Conservation (phyloP, 306 rosid species). For the Cucumis melo region DNA sequence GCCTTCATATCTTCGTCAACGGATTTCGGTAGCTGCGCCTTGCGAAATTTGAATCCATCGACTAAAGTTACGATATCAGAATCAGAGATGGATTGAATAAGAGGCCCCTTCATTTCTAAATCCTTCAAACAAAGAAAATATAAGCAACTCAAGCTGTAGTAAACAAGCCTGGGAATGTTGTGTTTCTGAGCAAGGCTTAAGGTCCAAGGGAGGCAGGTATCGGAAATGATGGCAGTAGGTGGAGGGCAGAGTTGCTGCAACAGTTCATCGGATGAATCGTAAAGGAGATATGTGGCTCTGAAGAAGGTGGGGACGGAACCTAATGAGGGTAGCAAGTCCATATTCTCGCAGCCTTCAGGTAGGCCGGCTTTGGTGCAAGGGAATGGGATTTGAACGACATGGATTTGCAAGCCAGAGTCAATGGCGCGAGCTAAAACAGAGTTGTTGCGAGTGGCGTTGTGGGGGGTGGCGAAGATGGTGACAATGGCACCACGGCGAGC, state of each 20-base stretch:
- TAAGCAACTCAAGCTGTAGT: not conserved
- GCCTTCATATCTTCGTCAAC: not conserved
- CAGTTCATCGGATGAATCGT: constrained; percentile 19
- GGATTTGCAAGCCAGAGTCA: constrained; percentile 4
- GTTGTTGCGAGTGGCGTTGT: constrained; percentile 17
- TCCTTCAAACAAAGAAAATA: not conserved
- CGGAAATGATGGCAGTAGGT: constrained; percentile 59
- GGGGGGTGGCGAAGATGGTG: constrained; percentile 21
- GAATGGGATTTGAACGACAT: not conserved
- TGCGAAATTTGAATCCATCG: not conserved
- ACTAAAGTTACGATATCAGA: not conserved
- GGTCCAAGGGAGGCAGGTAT: constrained; percentile 30
- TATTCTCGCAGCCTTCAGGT: not conserved
- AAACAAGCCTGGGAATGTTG: constrained; percentile 12
- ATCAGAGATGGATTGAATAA: not conserved
- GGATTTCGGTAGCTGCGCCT: not conserved
- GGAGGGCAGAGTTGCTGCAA: constrained; percentile 21
- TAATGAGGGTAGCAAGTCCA: not conserved
- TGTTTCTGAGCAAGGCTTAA: not conserved
- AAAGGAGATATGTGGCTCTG: constrained; percentile 5
- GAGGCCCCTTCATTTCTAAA: not conserved
- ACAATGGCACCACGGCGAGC: constrained; percentile 17
- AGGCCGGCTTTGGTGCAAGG: not conserved
- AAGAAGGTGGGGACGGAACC: not conserved
- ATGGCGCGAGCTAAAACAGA: constrained; percentile 3